A percentile compares a stretch with the other conserved stretches of the same genome.
Evolutionary conservation across 441 rosid genomes (phyloP).

Genomic region (Corymbia calophylla): DNA sequence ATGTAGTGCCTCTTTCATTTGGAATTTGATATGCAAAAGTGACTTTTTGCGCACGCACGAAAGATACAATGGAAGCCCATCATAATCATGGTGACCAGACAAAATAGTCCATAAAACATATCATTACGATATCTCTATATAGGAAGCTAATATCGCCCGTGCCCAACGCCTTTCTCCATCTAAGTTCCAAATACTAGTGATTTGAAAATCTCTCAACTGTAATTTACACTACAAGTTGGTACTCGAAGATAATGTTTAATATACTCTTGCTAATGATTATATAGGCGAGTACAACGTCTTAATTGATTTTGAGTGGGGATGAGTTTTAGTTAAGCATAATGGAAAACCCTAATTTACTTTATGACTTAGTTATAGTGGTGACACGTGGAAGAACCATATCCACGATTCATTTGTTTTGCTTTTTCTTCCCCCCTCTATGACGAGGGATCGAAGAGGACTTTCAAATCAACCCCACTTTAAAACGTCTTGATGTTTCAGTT

Average conservation of each 20-base stretch:
- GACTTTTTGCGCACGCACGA: neutral
- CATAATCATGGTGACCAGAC: neutral
- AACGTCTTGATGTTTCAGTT: neutral
- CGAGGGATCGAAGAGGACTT: neutral
- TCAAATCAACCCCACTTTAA: neutral
- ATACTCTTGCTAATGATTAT: neutral
- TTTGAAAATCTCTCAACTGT: neutral
- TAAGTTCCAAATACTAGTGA: neutral
- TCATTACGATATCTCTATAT: neutral
- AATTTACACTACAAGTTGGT: neutral
- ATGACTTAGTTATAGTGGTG: neutral
- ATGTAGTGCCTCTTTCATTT: neutral
- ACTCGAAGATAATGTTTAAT: neutral
- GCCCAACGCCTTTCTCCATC: neutral
- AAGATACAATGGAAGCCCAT: neutral
- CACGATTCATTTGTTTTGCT: neutral
- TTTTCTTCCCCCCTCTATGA: neutral
- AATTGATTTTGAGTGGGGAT: neutral
- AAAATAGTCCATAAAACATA: neutral
- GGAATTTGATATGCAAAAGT: neutral
- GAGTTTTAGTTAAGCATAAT: neutral
- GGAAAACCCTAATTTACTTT: neutral
- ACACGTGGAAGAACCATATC: neutral
- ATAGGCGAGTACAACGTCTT: neutral
- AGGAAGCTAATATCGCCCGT: neutral